Evolutionary conservation across 805 yeast species (phyloP), one percentile per base, ranked within the genome.

Genomic region (Suhomyces vadensis): DNA sequence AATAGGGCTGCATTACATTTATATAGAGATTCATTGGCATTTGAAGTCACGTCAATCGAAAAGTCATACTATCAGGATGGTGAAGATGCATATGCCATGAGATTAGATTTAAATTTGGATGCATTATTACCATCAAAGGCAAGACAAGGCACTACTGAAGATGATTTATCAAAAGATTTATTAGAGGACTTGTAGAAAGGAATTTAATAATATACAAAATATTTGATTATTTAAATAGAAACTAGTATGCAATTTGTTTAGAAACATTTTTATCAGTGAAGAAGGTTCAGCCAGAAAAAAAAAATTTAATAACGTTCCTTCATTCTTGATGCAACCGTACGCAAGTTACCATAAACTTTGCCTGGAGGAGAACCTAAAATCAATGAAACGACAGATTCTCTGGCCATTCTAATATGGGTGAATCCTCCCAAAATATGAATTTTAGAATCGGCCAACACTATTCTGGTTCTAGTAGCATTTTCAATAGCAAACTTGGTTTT

Each of bases 361-460:
- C 98, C 97, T 31, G 99, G 99, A 31, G 98, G 99, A 49, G 95
- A 84, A 73, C 99, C 99, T 57, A 94, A 78, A 70, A 94, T 94
- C 61, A 94, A 77, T 52, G 92, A 82, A 48, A 94, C 97, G 24
- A 94, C 96, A 11, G 98, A 84, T 69, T 90, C 96, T 71, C 98
- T 81, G n/a, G 99, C 99, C 85, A 94, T 91, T 72, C 95, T 82
- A 57, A 94, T 94, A 67, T 94, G 97, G 14, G 95, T 85, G 71
- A 88, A 94, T 0, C 99, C 99, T 39, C 99, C 99, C 42, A 94
- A 74, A 50, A 94, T 94, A 66, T 94, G 99, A 58, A 94, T 91
- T 65, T 92, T 94, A 37, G 95, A 81, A 67, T 94, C 99, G 0
- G 99, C 99, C 54, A 94, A 75, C 20, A 94, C 99, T 35, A 94